Conservation (phyloP, 768 basidiomycete species). For the Auriscalpium orientale region DNA sequence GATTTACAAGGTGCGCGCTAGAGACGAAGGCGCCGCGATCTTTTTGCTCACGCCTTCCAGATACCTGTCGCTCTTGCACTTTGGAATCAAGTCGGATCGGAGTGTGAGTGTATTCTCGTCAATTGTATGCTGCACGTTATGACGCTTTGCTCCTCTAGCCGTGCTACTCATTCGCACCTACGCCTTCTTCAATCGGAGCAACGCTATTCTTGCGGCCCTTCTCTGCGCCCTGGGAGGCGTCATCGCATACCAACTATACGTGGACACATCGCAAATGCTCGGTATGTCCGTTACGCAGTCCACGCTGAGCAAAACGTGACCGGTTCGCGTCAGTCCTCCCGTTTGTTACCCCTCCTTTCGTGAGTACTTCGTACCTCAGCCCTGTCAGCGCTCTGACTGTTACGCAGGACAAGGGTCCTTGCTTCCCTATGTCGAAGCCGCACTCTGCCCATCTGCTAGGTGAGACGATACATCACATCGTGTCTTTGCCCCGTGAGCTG, state of each 20-base stretch:
- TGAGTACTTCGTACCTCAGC: slow-evolving; percentile 21
- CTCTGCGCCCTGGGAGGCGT: slow-evolving; percentile 63
- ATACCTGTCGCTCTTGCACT: slow-evolving; percentile 76
- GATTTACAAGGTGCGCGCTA: slow-evolving; percentile 51
- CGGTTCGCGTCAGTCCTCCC: slow-evolving; percentile 29
- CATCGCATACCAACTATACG: slow-evolving; percentile 75
- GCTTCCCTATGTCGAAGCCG: slow-evolving; percentile 75
- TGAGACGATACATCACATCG: slow-evolving; percentile 22
- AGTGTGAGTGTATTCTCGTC: slow-evolving; percentile 38
- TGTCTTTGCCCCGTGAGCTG: slow-evolving; percentile 21
- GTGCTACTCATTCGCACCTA: slow-evolving; percentile 80
- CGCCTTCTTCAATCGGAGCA: slow-evolving; percentile 78
- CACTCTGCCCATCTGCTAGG: slow-evolving; percentile 79
- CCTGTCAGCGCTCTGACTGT: background rate
- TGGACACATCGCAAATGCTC: slow-evolving; percentile 71
- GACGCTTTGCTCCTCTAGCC: slow-evolving; percentile 32
- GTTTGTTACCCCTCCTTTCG: slow-evolving; percentile 59
- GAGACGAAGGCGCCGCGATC: background rate
- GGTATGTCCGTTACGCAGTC: slow-evolving; percentile 33
- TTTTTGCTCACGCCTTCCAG: slow-evolving; percentile 26
- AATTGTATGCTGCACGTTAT: background rate
- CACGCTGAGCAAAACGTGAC: background rate
- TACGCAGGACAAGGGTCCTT: slow-evolving; percentile 50
- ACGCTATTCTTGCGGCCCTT: slow-evolving; percentile 56
- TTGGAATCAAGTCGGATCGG: slow-evolving; percentile 84